Conservation (phyloP, 306 rosid species). For the Psophocarpus tetragonolobus region DNA sequence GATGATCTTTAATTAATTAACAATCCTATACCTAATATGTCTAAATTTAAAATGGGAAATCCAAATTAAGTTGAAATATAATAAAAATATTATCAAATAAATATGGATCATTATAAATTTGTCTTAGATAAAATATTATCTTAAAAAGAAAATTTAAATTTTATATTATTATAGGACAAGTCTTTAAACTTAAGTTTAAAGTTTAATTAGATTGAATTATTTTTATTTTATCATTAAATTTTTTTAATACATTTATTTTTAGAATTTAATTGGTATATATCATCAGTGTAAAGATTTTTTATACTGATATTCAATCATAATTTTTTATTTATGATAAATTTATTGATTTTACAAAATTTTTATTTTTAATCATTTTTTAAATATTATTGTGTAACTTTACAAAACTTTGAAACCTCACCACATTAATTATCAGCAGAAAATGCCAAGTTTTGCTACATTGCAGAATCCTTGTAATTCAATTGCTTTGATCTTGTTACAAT, state of each 20-base stretch:
- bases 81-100: background rate
- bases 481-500: background rate
- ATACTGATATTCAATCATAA: no score
- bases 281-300: no score
- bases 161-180: background rate
- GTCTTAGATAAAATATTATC: background rate
- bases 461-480: background rate
- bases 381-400: background rate
- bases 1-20: background rate
- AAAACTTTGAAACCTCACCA: background rate
- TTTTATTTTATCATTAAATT: background rate
- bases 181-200: background rate
- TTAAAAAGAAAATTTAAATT: background rate
- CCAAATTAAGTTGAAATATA: background rate
- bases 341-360: no score
- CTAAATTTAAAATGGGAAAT: background rate
- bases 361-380: background rate
- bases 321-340: no score
- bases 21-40: background rate
- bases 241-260: background rate
- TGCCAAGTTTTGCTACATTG: background rate
- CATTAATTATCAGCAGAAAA: background rate
- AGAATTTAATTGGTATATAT: no score
- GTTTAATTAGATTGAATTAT: background rate
- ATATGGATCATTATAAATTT: background rate